These are phyloP conservation scores for Ramalina peruviana DNA, from an alignment of 495 filamentous ascomycete species.

Conservation along the genomic window DNA sequence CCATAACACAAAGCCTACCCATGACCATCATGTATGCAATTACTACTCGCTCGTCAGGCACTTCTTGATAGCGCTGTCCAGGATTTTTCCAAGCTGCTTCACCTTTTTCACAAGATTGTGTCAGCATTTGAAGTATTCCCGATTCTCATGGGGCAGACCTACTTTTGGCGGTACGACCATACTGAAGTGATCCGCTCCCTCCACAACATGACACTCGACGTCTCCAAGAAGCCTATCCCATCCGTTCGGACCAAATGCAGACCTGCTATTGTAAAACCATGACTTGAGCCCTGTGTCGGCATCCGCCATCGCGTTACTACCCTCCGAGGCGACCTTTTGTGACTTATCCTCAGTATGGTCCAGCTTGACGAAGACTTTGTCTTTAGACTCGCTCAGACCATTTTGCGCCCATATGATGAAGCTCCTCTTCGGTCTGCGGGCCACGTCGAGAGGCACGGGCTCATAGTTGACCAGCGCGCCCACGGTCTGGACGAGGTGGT, in stretches of 20 bases:
- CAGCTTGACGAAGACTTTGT: background rate
- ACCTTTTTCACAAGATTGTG: background rate
- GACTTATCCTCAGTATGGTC: no score
- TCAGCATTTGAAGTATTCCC: background rate
- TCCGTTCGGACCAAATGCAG: slow-evolving; percentile 60
- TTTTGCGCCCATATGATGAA: slow-evolving; percentile 7
- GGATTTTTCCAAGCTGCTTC: background rate
- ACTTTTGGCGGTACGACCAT: slow-evolving; percentile 50
- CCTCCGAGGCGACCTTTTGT: background rate
- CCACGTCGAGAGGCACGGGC: slow-evolving; percentile 28
- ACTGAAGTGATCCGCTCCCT: slow-evolving; percentile 52
- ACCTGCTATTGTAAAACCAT: slow-evolving; percentile 37
- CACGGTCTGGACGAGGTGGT: slow-evolving; percentile 50
- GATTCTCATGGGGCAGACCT: slow-evolving; percentile 14
- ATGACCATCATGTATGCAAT: no score
- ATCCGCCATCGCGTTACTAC: background rate
- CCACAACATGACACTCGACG: slow-evolving; percentile 38
- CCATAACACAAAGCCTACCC: no score
- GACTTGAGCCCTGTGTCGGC: background rate
- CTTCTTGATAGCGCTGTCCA: background rate
- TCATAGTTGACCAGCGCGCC: slow-evolving; percentile 45
- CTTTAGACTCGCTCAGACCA: slow-evolving; percentile 1
- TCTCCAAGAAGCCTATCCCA: slow-evolving; percentile 63
- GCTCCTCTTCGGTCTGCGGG: background rate
- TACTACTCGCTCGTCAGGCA: no score